Conservation (phyloP, 139 green algal genomes). For the Penium margaritaceum region DNA sequence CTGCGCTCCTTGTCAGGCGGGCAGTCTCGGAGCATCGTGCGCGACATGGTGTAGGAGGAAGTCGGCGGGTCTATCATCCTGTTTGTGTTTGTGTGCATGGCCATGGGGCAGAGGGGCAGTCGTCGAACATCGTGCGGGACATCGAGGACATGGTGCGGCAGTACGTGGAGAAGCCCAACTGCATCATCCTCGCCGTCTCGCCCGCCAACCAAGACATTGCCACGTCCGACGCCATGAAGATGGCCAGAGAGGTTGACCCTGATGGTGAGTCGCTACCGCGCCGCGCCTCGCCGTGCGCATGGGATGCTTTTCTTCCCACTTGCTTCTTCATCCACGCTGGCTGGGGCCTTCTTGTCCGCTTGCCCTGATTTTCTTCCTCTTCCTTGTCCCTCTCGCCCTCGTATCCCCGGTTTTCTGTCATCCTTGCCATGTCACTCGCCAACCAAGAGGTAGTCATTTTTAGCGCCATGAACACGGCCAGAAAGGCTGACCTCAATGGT, state of each 20-base stretch:
- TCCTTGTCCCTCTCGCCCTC: too few relatives aligned
- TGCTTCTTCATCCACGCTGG: too few relatives aligned
- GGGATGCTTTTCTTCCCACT: too few relatives aligned
- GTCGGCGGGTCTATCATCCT: too few relatives aligned
- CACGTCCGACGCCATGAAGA: constrained; percentile 44
- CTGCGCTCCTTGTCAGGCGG: too few relatives aligned
- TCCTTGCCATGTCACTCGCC: constrained; percentile 48
- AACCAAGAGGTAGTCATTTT: constrained; percentile 48
- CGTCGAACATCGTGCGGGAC: constrained; percentile 72
- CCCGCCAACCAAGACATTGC: constrained; percentile 53
- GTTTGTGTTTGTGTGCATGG: neutral
- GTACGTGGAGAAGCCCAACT: constrained; percentile 43
- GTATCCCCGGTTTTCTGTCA: constrained; percentile 12
- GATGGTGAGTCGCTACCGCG: constrained; percentile 12
- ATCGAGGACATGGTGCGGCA: constrained; percentile 85
- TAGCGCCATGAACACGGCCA: constrained; percentile 41
- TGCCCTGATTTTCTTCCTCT: neutral
- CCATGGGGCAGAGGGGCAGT: constrained; percentile 35
- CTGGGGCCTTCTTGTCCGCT: too few relatives aligned
- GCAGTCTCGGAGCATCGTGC: too few relatives aligned
- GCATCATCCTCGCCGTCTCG: constrained; percentile 47
- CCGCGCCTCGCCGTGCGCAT: too few relatives aligned
- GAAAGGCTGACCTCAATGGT: constrained; percentile 33
- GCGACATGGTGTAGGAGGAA: too few relatives aligned
- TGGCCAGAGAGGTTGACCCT: constrained; percentile 46